Base-by-base conservation (phyloP, 305 asterid genomes). In the Striga hermonthica region DNA sequence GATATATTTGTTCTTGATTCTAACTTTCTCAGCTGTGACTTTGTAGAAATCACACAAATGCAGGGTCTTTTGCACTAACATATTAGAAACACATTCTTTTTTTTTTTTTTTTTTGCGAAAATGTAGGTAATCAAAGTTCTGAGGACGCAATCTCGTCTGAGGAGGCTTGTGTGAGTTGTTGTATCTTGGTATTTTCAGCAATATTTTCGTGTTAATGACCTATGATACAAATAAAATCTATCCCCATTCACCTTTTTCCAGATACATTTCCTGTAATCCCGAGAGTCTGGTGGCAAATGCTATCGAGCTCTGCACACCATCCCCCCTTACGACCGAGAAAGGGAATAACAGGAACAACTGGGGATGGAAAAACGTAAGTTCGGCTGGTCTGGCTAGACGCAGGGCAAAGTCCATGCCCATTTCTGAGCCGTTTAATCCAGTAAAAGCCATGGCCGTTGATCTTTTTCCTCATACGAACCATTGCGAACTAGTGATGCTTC, bases 211-310 rank as follows among this genome's bases (percentile, higher is more conserved):
- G 48, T 65, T 54, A 57, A 14, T 70, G 11, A 63, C 52, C 49
- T 38, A 4, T 22, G 2, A 22, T 22, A 22, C 31, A 40, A 16
- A 5, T 44, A 50, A 68, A 56, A 57, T 63, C 56, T 64, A 16
- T 48, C 39, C 58, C 55, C 41, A 40, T 73, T 60, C 64, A 13
- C 61, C 55, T 76, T 54, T 69, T 7, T 73, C 72, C 94, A 93
- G 98, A 69, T 93, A 93, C 79, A 90, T 93, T 65, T 93, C 98
- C 45, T 93, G 98, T 71, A 93, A 93, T 74, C 98, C 98, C 4
- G 98, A 93, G 54, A 90, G 90, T 69, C 81, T 93, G 81, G 96
- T 90, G 75, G 98, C 98, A 65, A 93, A 93, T 70, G 95, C 98
- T 71, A 93, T 93, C 57, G 98, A 93, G 89, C 95, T 93, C 13